Percentiles rank a stretch among this genome's conserved stretches.
These are phyloP conservation scores for Scutellaria galericulata DNA, from an alignment of 257 asterid species.

Conservation along the genomic window DNA sequence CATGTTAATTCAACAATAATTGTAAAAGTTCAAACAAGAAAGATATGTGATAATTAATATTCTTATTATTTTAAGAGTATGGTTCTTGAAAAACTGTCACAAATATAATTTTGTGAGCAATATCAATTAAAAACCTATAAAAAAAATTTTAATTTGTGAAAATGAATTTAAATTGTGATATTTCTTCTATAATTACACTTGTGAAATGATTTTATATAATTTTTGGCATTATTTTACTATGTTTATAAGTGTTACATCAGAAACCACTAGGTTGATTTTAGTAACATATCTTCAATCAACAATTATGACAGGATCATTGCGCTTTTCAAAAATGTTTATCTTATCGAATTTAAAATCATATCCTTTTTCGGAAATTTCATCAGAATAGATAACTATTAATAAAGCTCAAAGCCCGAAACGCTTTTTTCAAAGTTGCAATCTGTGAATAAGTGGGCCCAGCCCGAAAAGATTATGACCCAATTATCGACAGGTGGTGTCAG, in stretches of 20 bases:
- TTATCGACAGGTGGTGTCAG: slow-evolving; percentile 70
- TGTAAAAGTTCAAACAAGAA: no score
- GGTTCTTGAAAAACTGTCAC: no score
- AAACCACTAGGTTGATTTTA: slow-evolving; percentile 5
- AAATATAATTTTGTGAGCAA: no score
- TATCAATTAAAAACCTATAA: no score
- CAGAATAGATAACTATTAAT: not conserved
- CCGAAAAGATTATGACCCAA: slow-evolving; percentile 2
- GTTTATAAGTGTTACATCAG: not conserved
- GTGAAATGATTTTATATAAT: not conserved
- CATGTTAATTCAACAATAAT: no score
- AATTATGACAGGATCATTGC: slow-evolving; percentile 16
- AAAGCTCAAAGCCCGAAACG: slow-evolving; percentile 13
- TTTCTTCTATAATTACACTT: no score
- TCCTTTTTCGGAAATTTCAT: not conserved
- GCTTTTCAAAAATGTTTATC: slow-evolving; percentile 30
- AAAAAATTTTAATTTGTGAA: no score
- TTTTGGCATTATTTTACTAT: not conserved
- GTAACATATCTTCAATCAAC: not conserved
- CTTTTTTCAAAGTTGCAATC: slow-evolving; percentile 21
- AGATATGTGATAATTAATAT: no score
- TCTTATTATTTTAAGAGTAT: no score
- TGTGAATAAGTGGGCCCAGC: slow-evolving; percentile 22
- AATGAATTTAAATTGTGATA: no score
- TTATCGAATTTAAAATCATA: slow-evolving; percentile 11